Evolutionary conservation across 2,329 filamentous ascomycete genomes (phyloP).

Genomic region (Phaeophleospora eucalypticola): DNA sequence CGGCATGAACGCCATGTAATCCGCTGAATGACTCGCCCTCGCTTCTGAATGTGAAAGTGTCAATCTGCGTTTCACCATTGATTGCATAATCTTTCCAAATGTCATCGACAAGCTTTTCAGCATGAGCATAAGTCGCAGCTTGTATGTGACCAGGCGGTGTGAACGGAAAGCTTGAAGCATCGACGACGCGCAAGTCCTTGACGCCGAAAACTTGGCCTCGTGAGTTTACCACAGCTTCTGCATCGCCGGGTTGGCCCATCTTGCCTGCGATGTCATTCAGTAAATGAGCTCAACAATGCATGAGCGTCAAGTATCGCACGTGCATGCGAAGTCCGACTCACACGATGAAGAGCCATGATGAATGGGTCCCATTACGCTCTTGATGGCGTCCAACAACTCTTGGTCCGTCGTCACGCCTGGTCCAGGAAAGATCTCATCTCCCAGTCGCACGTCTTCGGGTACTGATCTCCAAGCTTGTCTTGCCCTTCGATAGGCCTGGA

Average conservation of each 20-base stretch:
- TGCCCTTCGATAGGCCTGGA: constrained; percentile 33
- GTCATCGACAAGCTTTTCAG: constrained; percentile 51
- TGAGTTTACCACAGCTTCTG: constrained; percentile 17
- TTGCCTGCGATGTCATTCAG: constrained; percentile 13
- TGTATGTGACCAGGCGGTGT: constrained; percentile 18
- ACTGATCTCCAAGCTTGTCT: constrained; percentile 31
- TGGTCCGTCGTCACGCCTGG: constrained; percentile 11
- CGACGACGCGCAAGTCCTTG: constrained; percentile 17
- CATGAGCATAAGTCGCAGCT: constrained; percentile 55
- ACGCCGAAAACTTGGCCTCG: constrained; percentile 18
- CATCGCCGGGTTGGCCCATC: constrained; percentile 17
- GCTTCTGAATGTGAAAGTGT: too few species aligned
- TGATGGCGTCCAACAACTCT: constrained; percentile 9
- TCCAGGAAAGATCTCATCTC: constrained; percentile 16
- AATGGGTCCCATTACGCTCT: not conserved
- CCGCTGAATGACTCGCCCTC: too few species aligned
- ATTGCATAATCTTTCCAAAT: too few species aligned
- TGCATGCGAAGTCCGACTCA: too few species aligned
- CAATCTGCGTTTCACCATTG: too few species aligned
- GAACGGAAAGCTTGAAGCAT: constrained; percentile 16
- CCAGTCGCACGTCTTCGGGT: constrained; percentile 20
- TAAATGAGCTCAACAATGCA: too few species aligned
- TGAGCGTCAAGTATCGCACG: too few species aligned
- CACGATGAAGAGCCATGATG: constrained; percentile 8
- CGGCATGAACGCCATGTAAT: too few species aligned